phyloP scores from a whole-genome alignment of 75 land plant genomes.

The Adiantum capillusveneris region DNA sequence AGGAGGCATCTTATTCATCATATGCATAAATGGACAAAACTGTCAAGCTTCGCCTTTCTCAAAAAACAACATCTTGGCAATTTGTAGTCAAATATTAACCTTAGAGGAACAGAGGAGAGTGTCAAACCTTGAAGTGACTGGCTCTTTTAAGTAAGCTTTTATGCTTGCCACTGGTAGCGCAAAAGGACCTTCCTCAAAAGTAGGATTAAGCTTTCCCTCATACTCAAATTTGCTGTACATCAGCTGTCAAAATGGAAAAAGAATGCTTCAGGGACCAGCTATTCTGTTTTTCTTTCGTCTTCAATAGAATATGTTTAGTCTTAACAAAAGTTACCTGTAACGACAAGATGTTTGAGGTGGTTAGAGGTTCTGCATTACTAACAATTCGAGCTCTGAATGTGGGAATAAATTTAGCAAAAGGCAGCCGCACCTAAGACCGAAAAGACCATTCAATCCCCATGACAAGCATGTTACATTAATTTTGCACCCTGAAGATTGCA shows the following conservation, averaged over 20 bases:
- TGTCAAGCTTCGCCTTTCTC: not conserved
- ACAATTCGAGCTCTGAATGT: conserved; percentile 88
- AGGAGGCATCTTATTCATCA: too few relatives aligned
- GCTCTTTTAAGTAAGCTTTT: conserved; percentile 71
- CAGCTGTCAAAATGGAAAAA: conserved; percentile 41
- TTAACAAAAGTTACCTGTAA: conserved; percentile 75
- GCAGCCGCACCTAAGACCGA: conserved; percentile 49
- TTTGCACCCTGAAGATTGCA: too few relatives aligned
- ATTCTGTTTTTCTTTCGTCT: too few relatives aligned
- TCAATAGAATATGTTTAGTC: too few relatives aligned
- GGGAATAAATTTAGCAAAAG: conserved; percentile 77
- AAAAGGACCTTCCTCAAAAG: conserved; percentile 79
- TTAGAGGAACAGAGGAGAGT: too few relatives aligned
- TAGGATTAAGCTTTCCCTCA: conserved; percentile 94
- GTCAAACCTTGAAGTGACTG: conserved; percentile 87
- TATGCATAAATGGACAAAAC: not conserved
- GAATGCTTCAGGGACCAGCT: not conserved
- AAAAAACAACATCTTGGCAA: not conserved
- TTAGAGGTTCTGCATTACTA: conserved; percentile 71
- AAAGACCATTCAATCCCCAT: too few relatives aligned
- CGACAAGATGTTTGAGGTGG: conserved; percentile 62
- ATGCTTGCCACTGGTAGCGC: conserved; percentile 80
- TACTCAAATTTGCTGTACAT: conserved; percentile 99
- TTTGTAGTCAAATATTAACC: not conserved
- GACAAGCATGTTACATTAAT: too few relatives aligned